Percentiles rank a stretch among this genome's conserved stretches.
These are phyloP conservation scores for Talaromyces sp. DNA, from an alignment of 2,329 filamentous ascomycete species.

Conservation along the genomic window DNA sequence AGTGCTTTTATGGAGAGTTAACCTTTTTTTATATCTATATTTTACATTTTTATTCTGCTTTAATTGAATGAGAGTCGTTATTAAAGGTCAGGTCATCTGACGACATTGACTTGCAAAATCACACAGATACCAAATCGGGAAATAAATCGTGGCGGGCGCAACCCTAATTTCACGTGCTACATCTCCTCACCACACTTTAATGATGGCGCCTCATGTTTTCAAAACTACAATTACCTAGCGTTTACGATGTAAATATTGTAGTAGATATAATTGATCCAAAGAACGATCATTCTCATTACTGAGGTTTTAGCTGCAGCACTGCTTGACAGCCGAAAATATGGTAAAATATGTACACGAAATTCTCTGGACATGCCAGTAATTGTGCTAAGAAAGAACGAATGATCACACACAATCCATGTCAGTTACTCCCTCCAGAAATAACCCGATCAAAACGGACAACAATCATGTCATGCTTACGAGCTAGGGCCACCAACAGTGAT, in stretches of 20 bases:
- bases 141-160: background rate
- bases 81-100: background rate
- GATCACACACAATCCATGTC: background rate
- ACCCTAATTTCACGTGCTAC: background rate
- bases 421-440: background rate
- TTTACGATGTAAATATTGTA: background rate
- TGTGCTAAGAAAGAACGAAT: conserved; percentile 2
- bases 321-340: background rate
- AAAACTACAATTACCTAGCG: background rate
- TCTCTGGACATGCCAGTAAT: background rate
- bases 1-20: background rate
- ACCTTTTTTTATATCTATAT: background rate
- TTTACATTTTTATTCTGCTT: background rate
- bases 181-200: background rate
- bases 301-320: background rate
- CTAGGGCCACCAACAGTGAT: conserved; percentile 42
- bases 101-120: background rate
- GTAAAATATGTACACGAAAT: background rate
- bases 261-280: background rate
- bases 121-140: background rate
- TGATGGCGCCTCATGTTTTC: background rate
- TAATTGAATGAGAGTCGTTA: background rate
- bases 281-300: background rate
- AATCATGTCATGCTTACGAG: background rate
- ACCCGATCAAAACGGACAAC: background rate